These are phyloP conservation scores for Priceomyces fermenticarens DNA, from an alignment of 805 yeast genomes.

Conservation along the genomic window DNA sequence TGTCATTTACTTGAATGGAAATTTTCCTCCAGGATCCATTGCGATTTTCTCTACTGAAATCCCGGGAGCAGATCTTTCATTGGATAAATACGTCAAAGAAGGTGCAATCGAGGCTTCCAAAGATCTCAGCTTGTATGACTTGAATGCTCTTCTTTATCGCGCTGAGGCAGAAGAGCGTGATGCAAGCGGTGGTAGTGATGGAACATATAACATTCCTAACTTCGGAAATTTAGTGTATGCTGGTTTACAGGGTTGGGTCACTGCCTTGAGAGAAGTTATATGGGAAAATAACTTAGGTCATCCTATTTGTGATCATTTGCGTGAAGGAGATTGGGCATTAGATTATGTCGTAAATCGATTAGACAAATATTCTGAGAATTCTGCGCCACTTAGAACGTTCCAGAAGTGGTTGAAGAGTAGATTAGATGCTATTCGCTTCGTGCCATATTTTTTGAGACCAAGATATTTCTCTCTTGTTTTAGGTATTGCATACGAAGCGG, in stretches of 20 bases:
- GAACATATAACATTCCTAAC: slow-evolving; percentile 72
- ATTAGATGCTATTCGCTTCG: slow-evolving; percentile 55
- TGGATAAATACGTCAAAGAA: slow-evolving; percentile 64
- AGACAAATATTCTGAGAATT: slow-evolving; percentile 45
- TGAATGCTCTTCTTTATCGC: slow-evolving; percentile 71
- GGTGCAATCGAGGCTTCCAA: slow-evolving; percentile 77
- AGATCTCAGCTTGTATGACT: slow-evolving; percentile 59
- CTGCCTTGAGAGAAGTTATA: slow-evolving; percentile 61
- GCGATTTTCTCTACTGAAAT: slow-evolving; percentile 75
- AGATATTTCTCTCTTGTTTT: slow-evolving; percentile 81
- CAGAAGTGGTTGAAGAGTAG: slow-evolving; percentile 69
- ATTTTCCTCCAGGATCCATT: slow-evolving; percentile 87
- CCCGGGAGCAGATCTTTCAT: slow-evolving; percentile 57
- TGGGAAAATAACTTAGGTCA: slow-evolving; percentile 75
- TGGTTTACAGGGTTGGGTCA: slow-evolving; percentile 91
- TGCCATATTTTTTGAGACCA: slow-evolving; percentile 82
- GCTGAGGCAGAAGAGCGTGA: slow-evolving; percentile 90
- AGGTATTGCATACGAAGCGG: slow-evolving; percentile 81
- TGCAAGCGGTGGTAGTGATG: slow-evolving; percentile 65
- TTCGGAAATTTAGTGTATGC: slow-evolving; percentile 77
- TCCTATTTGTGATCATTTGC: slow-evolving; percentile 74
- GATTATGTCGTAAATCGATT: slow-evolving; percentile 69
- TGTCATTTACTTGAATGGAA: slow-evolving; percentile 52
- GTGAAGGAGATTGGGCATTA: slow-evolving; percentile 87
- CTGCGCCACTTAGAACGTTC: slow-evolving; percentile 52